Evolutionary conservation across 2,329 filamentous ascomycete genomes (phyloP).

Genomic region (Phoma sp.): DNA sequence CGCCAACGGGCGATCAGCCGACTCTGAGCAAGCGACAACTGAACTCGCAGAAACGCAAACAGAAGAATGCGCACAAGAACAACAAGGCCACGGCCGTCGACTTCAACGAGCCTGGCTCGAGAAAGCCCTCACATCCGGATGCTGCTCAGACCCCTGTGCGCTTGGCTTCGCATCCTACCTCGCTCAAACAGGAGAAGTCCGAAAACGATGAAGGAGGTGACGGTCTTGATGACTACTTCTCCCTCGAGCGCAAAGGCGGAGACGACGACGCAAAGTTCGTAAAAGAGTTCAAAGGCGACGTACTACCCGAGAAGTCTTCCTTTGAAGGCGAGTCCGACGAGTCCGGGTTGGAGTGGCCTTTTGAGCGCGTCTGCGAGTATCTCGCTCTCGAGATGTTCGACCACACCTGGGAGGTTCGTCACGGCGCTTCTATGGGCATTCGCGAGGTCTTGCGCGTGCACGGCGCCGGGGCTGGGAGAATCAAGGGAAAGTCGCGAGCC

Average conservation of each 20-base stretch:
- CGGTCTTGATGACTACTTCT: slow-evolving; percentile 78
- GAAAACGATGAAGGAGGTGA: slow-evolving; percentile 63
- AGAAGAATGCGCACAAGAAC: slow-evolving; percentile 87
- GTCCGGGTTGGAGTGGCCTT: slow-evolving; percentile 89
- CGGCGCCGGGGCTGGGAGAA: slow-evolving; percentile 82
- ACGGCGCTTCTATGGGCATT: slow-evolving; percentile 94
- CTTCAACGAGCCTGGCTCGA: slow-evolving; percentile 68
- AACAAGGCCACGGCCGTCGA: slow-evolving; percentile 92
- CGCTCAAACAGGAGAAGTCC: slow-evolving; percentile 66
- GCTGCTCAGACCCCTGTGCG: slow-evolving; percentile 60
- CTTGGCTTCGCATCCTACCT: slow-evolving; percentile 54
- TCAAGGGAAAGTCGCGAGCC: slow-evolving; percentile 69
- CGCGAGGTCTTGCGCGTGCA: slow-evolving; percentile 93
- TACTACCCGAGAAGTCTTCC: slow-evolving; percentile 82
- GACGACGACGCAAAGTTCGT: slow-evolving; percentile 94
- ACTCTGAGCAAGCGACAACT: slow-evolving; percentile 90
- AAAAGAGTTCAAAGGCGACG: slow-evolving; percentile 89
- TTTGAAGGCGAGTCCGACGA: slow-evolving; percentile 79
- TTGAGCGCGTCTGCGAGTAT: slow-evolving; percentile 91
- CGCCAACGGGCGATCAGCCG: slow-evolving; percentile 51
- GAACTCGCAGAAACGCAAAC: slow-evolving; percentile 92
- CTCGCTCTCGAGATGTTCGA: slow-evolving; percentile 94
- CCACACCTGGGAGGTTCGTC: slow-evolving; percentile 90
- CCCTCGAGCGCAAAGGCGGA: slow-evolving; percentile 76
- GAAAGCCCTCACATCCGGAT: slow-evolving; percentile 66